Percentiles rank a stretch among this genome's conserved stretches.
Evolutionary conservation across 805 yeast species (phyloP).

Genomic region (Monosporozyma aerobia): DNA sequence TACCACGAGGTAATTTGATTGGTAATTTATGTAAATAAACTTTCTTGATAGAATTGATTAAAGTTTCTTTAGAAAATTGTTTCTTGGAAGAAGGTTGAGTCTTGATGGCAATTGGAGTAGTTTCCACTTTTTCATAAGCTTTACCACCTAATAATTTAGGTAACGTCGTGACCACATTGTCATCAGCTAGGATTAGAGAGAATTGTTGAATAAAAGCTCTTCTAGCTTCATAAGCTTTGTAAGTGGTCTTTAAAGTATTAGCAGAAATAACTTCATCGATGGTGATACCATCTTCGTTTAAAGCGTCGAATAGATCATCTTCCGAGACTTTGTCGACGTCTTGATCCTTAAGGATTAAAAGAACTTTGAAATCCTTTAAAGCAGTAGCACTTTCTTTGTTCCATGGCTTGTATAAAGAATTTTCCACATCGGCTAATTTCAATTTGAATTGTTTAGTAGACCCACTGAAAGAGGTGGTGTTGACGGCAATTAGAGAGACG

Average conservation of each 20-base stretch:
- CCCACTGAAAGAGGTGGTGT: constrained; percentile 52
- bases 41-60: constrained; percentile 50
- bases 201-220: constrained; percentile 60
- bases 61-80: constrained; percentile 38
- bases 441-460: constrained; percentile 50
- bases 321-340: constrained; percentile 27
- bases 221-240: constrained; percentile 81
- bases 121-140: constrained; percentile 54
- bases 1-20: constrained; percentile 65
- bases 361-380: constrained; percentile 30
- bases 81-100: constrained; percentile 28
- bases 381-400: constrained; percentile 23
- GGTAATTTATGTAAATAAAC: constrained; percentile 46
- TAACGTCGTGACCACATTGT: constrained; percentile 64
- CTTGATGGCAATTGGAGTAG: constrained; percentile 60
- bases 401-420: constrained; percentile 27
- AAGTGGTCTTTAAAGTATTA: constrained; percentile 70
- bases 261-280: constrained; percentile 53
- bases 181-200: constrained; percentile 80
- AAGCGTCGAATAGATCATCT: constrained; percentile 62
- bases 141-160: constrained; percentile 87
- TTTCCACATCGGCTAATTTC: constrained; percentile 35
- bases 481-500: constrained; percentile 52
- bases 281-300: constrained; percentile 31
- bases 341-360: constrained; percentile 34